Evolutionary conservation across 2,329 filamentous ascomycete species (phyloP), one percentile per base, ranked within the genome.

Genomic region (Sporothrix luriei): DNA sequence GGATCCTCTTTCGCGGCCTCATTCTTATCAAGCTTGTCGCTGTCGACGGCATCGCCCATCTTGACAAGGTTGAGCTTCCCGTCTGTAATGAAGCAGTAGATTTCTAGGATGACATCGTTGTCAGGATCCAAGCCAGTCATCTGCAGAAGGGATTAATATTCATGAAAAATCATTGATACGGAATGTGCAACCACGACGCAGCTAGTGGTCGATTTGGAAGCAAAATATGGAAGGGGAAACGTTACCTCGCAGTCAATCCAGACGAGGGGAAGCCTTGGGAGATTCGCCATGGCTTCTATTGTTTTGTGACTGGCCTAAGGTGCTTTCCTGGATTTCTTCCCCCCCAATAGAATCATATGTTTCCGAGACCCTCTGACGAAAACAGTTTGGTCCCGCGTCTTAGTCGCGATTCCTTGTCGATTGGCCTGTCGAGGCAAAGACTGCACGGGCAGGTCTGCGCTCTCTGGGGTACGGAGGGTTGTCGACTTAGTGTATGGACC

Each of bases 61-160:
- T 61, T 68, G 29, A 70, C 64, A 3, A 57, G 71, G 14, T 64
- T 57, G 24, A 99, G 86, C 72, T 93, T 83, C 68, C 88, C 86
- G 74, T 94, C 91, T 9, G 95, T 99, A 77, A 99, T 87, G 79
- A 96, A 90, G 81, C 94, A 97, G 79, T 91, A 94, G 70, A 98
- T 91, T 76, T 97, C 93, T 76, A 98, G 88, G 76, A 98, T 95
- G 69, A 90, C 89, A 77, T 98, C 94, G 43, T 83, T 88, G 71
- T 91, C 87, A 1, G 89, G 84, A 78, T 97, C 85, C 9, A 97
- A 86, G 26, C 93, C 93, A 43, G 93, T 98, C 95, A 99, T 99
- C 93, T 97, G 74, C 4, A 3, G 10, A n/a, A 46, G 43, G 55
- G 13, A 29, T 61, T 16, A 29, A 33, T 19, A 3, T 21, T 29